phyloP scores from a whole-genome alignment of 2,329 filamentous ascomycete genomes.

The Colletotrichum euphorbiae region DNA sequence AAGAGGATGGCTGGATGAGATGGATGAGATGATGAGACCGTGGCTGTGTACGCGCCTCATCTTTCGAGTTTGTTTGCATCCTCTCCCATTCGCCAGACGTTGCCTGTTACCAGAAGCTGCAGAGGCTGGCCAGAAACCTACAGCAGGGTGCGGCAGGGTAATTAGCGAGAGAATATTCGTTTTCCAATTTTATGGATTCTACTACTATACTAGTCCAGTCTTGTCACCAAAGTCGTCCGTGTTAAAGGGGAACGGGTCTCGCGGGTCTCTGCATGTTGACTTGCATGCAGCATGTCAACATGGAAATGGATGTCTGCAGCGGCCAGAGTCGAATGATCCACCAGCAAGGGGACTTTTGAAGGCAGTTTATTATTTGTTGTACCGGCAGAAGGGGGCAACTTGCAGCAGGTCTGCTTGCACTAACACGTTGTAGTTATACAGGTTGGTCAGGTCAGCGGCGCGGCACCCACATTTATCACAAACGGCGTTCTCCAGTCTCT shows the following conservation, averaged over 20 bases:
- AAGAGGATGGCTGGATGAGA: too few relatives aligned
- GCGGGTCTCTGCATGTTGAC: constrained; percentile 29
- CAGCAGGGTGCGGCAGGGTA: neutral
- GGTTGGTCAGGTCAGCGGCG: too few relatives aligned
- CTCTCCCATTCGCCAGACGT: neutral
- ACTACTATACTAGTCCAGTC: neutral
- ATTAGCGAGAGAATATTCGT: neutral
- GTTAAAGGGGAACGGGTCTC: constrained; percentile 30
- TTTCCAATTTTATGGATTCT: neutral
- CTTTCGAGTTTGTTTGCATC: constrained; percentile 2
- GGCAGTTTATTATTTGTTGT: neutral
- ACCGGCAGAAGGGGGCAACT: neutral
- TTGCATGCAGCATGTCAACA: constrained; percentile 22
- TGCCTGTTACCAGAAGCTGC: neutral
- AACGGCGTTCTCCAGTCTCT: constrained; percentile 21
- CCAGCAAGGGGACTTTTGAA: neutral
- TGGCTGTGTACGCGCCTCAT: constrained; percentile 25
- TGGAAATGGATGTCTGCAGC: neutral
- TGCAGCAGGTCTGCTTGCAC: neutral
- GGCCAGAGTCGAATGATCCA: neutral
- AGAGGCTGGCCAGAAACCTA: constrained; percentile 1
- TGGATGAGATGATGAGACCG: neutral
- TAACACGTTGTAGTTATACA: neutral
- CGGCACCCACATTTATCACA: neutral
- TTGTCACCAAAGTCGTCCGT: constrained; percentile 29